A percentile compares a stretch with the other conserved stretches of the same genome.
phyloP scores from a whole-genome alignment of 331 rosid species.

The Phaseolus coccineus region DNA sequence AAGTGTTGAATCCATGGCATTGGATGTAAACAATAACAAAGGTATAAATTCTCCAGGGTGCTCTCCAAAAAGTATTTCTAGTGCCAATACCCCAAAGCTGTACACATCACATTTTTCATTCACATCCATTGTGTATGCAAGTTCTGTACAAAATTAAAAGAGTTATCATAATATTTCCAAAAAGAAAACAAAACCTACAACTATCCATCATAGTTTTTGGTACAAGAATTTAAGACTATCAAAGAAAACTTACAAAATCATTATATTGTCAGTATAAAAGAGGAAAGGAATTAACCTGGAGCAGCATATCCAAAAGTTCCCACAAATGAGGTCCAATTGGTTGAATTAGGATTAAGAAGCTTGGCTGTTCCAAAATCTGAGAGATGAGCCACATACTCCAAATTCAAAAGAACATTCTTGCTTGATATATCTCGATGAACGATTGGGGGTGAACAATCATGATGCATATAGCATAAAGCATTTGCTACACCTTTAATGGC shows the following conservation, averaged over 20 bases:
- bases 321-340: background rate
- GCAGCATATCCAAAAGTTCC: constrained; percentile 4
- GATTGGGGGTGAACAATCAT: constrained; percentile 5
- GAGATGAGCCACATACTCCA: background rate
- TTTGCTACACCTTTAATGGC: background rate
- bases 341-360: background rate
- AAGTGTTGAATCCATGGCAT: background rate
- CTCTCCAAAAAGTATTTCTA: constrained; percentile 47
- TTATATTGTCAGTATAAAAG: background rate
- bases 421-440: constrained; percentile 23
- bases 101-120: constrained; percentile 48
- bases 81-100: constrained; percentile 24
- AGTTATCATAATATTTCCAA: no score
- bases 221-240: no score
- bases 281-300: background rate
- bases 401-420: background rate
- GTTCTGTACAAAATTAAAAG: background rate
- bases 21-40: background rate
- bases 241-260: background rate
- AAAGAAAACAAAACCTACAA: no score
- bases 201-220: no score
- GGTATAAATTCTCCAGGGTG: constrained; percentile 45
- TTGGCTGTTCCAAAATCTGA: constrained; percentile 1
- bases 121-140: constrained; percentile 28
- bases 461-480: background rate